phyloP scores from a whole-genome alignment of 805 yeast species.

The Nakazawaea holstii region DNA sequence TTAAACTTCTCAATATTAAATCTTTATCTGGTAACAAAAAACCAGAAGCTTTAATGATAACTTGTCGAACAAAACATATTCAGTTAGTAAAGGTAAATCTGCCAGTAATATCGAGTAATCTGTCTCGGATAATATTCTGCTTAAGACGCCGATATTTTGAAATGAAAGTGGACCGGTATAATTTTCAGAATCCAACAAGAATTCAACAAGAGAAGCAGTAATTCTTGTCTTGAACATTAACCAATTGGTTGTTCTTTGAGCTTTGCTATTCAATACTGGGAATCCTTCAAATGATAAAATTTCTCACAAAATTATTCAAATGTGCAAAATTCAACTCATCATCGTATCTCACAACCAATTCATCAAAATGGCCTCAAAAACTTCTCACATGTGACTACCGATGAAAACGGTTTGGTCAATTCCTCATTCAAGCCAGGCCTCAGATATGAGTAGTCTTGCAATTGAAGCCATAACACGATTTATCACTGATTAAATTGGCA shows the following conservation, averaged over 20 bases:
- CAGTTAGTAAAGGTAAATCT: conserved; percentile 27
- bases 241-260: conserved; percentile 34
- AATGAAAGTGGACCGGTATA: conserved; percentile 1
- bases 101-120: conserved; percentile 24
- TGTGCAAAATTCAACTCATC: conserved; percentile 19
- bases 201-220: conserved; percentile 27
- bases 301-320: conserved; percentile 16
- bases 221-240: conserved; percentile 33
- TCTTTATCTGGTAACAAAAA: conserved; percentile 24
- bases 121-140: conserved; percentile 6
- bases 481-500: conserved; percentile 55
- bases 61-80: conserved; percentile 31
- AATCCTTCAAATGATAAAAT: conserved; percentile 29
- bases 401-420: conserved; percentile 27
- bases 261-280: conserved; percentile 35
- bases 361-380: conserved; percentile 29
- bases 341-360: conserved; percentile 27
- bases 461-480: conserved; percentile 54
- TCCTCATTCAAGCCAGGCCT: conserved; percentile 31
- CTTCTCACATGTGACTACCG: conserved; percentile 28
- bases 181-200: conserved; percentile 16
- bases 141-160: conserved; percentile 12
- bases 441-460: conserved; percentile 35
- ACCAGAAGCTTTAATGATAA: conserved; percentile 27
- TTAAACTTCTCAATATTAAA: conserved; percentile 26